Evolutionary conservation across 768 basidiomycete species (phyloP).

Genomic region (Rhodotorula kratochvilovae): DNA sequence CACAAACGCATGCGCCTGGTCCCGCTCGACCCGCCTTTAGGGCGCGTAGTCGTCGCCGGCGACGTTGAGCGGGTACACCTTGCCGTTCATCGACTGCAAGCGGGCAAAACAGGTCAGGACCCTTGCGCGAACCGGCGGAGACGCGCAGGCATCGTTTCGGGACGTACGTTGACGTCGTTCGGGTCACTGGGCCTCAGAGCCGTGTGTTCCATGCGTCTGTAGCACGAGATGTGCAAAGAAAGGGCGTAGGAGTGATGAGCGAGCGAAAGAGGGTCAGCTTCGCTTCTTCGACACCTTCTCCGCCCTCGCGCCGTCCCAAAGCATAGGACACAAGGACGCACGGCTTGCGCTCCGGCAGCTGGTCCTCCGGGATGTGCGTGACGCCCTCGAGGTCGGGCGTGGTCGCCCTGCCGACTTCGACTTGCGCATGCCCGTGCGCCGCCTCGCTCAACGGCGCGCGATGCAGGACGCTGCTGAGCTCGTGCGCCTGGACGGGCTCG

Average conservation of each 20-base stretch:
- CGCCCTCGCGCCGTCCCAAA: no score
- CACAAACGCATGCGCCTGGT: no score
- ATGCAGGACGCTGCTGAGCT: slow-evolving; percentile 19
- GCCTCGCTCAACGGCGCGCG: slow-evolving; percentile 20
- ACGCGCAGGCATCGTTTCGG: no score
- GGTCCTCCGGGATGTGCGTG: slow-evolving; percentile 26
- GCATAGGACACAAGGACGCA: no score
- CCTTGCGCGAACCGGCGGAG: no score
- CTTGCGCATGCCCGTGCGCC: neutral
- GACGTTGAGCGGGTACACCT: neutral
- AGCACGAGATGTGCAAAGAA: neutral
- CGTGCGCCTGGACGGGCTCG: neutral
- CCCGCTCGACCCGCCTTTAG: neutral
- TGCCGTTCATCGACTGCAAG: neutral
- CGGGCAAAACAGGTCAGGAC: neutral
- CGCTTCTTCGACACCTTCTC: neutral
- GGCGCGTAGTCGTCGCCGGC: neutral
- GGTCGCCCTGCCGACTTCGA: neutral
- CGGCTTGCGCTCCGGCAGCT: slow-evolving; percentile 8
- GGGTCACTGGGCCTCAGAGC: slow-evolving; percentile 14
- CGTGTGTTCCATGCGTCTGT: slow-evolving; percentile 11
- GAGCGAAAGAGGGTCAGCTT: neutral
- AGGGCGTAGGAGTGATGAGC: no score
- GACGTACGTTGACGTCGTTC: slow-evolving; percentile 8
- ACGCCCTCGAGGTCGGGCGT: slow-evolving; percentile 11